Evolutionary conservation across 176 grass and related monocot species (phyloP).

Genomic region (Pontederia crassipes): DNA sequence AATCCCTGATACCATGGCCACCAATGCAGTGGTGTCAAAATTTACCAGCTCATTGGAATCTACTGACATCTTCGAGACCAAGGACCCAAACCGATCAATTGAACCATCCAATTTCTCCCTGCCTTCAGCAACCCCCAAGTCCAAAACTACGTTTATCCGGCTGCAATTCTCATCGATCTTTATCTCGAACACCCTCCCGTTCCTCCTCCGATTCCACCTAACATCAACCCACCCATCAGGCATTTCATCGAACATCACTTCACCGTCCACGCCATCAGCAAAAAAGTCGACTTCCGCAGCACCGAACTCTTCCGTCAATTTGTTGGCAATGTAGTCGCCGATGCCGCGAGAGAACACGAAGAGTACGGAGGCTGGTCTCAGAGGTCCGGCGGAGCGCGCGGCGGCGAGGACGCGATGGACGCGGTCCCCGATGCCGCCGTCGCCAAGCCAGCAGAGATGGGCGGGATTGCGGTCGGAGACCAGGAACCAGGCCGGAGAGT

Average conservation of each 20-base stretch:
- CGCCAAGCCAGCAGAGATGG: conserved; percentile 34
- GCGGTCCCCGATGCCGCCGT: conserved; percentile 32
- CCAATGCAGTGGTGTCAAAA: conserved; percentile 76
- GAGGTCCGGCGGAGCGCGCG: conserved; percentile 29
- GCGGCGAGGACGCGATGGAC: conserved; percentile 27
- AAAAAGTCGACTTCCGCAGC: conserved; percentile 51
- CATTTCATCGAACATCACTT: conserved; percentile 25
- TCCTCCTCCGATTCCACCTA: conserved; percentile 17
- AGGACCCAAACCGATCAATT: conserved; percentile 18
- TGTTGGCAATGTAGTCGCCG: conserved; percentile 22
- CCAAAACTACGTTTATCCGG: neutral
- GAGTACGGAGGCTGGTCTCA: conserved; percentile 52
- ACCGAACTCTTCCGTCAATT: conserved; percentile 40
- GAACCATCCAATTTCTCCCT: conserved; percentile 20
- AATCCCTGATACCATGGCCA: conserved; percentile 80
- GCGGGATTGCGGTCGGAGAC: conserved; percentile 71
- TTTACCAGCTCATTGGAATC: conserved; percentile 49
- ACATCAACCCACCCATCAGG: conserved; percentile 47
- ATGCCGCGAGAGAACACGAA: conserved; percentile 73
- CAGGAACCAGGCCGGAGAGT: conserved; percentile 48
- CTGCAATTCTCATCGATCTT: conserved; percentile 12
- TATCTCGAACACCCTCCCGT: conserved; percentile 58
- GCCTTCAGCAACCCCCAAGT: neutral
- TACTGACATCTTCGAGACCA: conserved; percentile 35
- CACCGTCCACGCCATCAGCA: conserved; percentile 22